Conservation (phyloP, 306 rosid genomes). For the Dicorynia guianensis region DNA sequence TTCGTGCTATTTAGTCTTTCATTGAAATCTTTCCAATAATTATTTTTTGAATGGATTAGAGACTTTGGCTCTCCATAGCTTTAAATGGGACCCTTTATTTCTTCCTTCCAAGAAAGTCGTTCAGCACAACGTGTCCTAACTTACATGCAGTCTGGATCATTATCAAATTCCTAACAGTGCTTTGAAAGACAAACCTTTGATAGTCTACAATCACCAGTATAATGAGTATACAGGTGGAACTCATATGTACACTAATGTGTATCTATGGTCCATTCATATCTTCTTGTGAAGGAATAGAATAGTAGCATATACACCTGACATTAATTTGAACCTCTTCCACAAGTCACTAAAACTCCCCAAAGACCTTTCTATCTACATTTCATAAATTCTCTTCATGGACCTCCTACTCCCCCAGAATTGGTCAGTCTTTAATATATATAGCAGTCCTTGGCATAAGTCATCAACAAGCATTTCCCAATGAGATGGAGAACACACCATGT, state of each 20-base stretch:
- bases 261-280: not conserved
- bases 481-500: conserved; percentile 34
- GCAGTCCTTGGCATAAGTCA: not conserved
- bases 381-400: conserved; percentile 2
- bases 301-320: not conserved
- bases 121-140: not conserved
- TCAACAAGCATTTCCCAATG: conserved; percentile 12
- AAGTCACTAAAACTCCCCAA: not conserved
- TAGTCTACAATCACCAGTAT: too few relatives aligned
- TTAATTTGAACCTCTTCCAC: not conserved
- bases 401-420: conserved; percentile 12
- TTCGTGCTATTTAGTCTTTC: not conserved
- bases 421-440: not conserved
- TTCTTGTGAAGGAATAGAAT: not conserved
- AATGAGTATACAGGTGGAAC: not conserved
- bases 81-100: too few relatives aligned
- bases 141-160: not conserved
- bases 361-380: conserved; percentile 15
- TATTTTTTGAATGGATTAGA: not conserved
- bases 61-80: too few relatives aligned
- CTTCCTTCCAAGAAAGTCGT: too few relatives aligned
- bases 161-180: not conserved
- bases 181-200: too few relatives aligned
- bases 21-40: not conserved
- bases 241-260: not conserved